Base-by-base conservation (phyloP, 768 basidiomycete genomes). In the Ramaria rubella region DNA sequence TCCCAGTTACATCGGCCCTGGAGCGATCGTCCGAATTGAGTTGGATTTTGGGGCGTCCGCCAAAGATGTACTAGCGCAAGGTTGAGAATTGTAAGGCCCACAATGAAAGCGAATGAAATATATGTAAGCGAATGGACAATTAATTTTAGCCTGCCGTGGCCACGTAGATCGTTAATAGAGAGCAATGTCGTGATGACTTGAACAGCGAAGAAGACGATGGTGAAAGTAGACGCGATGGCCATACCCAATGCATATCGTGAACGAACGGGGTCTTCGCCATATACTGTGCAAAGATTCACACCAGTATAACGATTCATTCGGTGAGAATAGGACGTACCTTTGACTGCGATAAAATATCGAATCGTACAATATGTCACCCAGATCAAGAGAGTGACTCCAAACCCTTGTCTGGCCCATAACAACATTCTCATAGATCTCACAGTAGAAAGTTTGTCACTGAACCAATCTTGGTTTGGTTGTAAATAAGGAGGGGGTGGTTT, bases 341-440 rank as follows among this genome's bases (percentile, higher is more conserved):
- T 70, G 61, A 77, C 84, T 3, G 84, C 81, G 11, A 87, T 62
- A 62, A 78, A 83, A 65, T 89, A 90, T 43, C 86, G 82, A 52
- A 81, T 66, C 5, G 78, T 73, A 59, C 77, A 83, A 66, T 86
- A 89, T 7, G 73, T 64, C 26, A 80, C 77, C 83, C 86, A 90
- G 58, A 71, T n/a, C 23, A 56, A 48, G 15, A 56, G 24, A 15
- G 30, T 24, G 15, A 34, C 30, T 9, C 19, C 29, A 14, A 45
- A 31, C 19, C 30, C 27, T 6, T 33, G 9, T 36, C 27, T 36
- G 19, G 49, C 31, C 4, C 24, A 51, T 33, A 9, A 17, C 49
- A 29, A 34, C 24, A 19, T 19, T 36, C 33, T 9, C 29, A 23
- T n/a, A 15, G 49, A 5, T 24, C 49, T 14, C 44, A 11, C n/a